Evolutionary conservation across 208 protist species (phyloP), one percentile per base, ranked within the genome.

Genomic region (Leishmania braziliensis): DNA sequence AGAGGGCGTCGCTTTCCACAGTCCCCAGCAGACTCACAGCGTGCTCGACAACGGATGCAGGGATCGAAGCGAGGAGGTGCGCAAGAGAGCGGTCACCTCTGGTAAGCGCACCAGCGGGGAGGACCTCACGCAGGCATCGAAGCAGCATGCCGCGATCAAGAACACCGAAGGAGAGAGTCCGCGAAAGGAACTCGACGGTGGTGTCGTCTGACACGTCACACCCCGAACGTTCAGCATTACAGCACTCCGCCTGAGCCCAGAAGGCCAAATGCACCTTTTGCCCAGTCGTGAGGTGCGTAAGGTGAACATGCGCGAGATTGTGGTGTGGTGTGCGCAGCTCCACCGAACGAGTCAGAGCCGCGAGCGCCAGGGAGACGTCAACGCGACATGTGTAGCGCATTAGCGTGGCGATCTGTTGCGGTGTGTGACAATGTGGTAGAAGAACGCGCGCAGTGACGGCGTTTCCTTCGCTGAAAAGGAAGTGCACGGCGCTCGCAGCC

Each of bases 301-400:
- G 69, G 29, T 82, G 68, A n/a, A 87, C 71, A 6, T 82, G 80
- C 16, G 87, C 75, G 46, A 86, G 84, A 26, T 80, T 46, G 23
- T 72, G 54, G 16, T 86, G 87, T 0, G 72, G 71, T 5, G 75
- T 56, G 46, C 83, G 76, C 18, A 77, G 10, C 29, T 36, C 33
- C 29, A 83, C 46, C 2, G 85, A 23, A 14, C 66, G 62, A 56
- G 23, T 60, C n/a, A 89, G 77, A 0, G 80, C 84, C 63, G 66
- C 74, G 10, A 93, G 79, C 2, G 84, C 66, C n/a, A 84, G 8
- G 18, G 14, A 8, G 16, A 82, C 4, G 16, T 82, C 77, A 2
- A 84, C 84, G 20, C 77, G 60, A 23, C 66, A 69, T 2, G 91
- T 91, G 77, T 89, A 82, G 12, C 78, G 83, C 88, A 96, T 91